Evolutionary conservation across 2,329 filamentous ascomycete species (phyloP), one percentile per base, ranked within the genome.

Genomic region (Paracoccidioides brasiliensis): DNA sequence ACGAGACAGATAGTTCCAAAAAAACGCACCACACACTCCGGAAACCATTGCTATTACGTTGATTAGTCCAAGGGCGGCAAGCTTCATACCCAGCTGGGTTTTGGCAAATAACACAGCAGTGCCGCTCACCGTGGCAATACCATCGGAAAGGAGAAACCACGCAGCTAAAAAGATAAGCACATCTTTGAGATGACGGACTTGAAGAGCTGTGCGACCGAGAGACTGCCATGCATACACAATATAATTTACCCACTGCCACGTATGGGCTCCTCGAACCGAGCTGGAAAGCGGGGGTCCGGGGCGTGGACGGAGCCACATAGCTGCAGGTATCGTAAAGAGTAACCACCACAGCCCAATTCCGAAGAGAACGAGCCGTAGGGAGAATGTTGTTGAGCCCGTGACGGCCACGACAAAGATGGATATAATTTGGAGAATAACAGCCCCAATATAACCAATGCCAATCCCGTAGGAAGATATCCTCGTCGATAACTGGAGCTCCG

Each of bases 61-160:
- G 69, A 98, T 96, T 67, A 97, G 78, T 5, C 89, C 93, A 30
- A 98, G 74, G 2, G 88, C 87, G 70, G 88, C 89, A 0, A 90
- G 84, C 57, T 84, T 80, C 93, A 98, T 98, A 60, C 86, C 82
- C 8, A 98, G 76, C 60, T 90, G 83, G 0, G 91, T 97, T 73
- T 97, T 97, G 43, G 91, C 93, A 68, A 96, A 98, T 8, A 98
- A 78, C 33, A 97, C 90, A 0, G 93, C 93, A 0, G 93, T 97
- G 12, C 90, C 91, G 38, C 88, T 93, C 0, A 95, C 91, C 0
- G 93, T 97, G 6, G 93, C 93, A 60, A 97, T 90, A 44, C 88
- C 90, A 65, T 98, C 93, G 5, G 88, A 95, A 1, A 98, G 79
- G 35, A 98, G 78, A 67, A 98, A 96, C 93, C 93, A 98, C 5